Conservation (phyloP, 1,139 yeast genomes). For the Magnusiomyces paraingens region DNA sequence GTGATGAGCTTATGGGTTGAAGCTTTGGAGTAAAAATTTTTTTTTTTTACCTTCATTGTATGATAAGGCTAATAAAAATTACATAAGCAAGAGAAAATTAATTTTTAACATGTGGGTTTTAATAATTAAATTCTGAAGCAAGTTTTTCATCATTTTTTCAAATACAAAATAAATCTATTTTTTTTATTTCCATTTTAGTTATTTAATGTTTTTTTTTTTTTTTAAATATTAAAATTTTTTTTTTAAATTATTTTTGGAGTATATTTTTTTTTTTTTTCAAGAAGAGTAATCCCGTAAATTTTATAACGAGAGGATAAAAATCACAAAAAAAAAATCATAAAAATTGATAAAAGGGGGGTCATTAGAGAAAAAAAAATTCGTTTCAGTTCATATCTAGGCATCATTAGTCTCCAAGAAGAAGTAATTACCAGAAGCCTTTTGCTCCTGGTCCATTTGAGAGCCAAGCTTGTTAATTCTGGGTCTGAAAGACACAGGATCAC, state of each 20-base stretch:
- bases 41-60: too few species aligned
- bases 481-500: conserved; percentile 96
- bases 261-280: background rate
- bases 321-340: background rate
- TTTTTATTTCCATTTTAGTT: background rate
- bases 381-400: conserved; percentile 15
- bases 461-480: conserved; percentile 97
- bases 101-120: too few species aligned
- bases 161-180: background rate
- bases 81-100: too few species aligned
- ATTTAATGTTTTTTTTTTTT: too few species aligned
- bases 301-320: too few species aligned
- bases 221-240: background rate
- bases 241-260: background rate
- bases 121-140: too few species aligned
- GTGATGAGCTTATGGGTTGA: too few species aligned
- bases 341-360: conserved; percentile 3
- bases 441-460: conserved; percentile 98
- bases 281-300: too few species aligned
- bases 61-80: too few species aligned
- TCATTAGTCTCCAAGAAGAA: conserved; percentile 78
- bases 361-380: background rate
- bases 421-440: conserved; percentile 82
- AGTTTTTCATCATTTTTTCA: too few species aligned
- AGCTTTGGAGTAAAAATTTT: too few species aligned